These are phyloP conservation scores for Citrullus colocynthis DNA, from an alignment of 306 rosid species.

Conservation along the genomic window DNA sequence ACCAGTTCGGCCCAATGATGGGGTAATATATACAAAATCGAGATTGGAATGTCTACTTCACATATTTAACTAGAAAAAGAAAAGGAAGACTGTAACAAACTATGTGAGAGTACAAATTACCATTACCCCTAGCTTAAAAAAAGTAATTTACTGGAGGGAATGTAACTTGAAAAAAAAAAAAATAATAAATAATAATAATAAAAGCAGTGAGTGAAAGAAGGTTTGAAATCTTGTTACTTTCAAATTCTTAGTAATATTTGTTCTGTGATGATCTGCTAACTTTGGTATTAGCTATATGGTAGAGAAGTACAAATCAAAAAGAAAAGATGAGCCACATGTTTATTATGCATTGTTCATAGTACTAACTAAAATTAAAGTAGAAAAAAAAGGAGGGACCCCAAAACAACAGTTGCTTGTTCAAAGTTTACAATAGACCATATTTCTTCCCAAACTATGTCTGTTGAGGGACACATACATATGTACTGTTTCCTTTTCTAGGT, in stretches of 20 bases:
- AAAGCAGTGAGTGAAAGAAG: neutral
- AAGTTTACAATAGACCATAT: neutral
- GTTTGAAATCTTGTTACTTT: neutral
- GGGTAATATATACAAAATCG: no score
- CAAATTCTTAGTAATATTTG: neutral
- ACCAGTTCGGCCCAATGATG: no score
- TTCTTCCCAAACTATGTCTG: neutral
- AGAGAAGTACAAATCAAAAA: neutral
- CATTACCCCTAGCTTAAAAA: neutral
- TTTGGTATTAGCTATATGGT: neutral
- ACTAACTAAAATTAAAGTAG: neutral
- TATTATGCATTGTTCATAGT: neutral
- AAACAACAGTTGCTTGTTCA: neutral
- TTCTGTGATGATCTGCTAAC: neutral
- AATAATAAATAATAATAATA: no score
- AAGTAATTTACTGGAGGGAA: no score
- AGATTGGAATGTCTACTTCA: no score
- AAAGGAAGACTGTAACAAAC: neutral
- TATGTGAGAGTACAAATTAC: neutral
- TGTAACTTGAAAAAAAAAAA: no score
- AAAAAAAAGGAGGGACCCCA: neutral
- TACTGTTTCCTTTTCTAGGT: neutral
- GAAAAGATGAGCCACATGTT: neutral
- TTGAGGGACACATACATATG: neutral
- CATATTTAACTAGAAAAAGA: no score